Evolutionary conservation across 805 yeast genomes (phyloP), one percentile per base, ranked within the genome.

Genomic region (Cyberlindnera bimundalis): DNA sequence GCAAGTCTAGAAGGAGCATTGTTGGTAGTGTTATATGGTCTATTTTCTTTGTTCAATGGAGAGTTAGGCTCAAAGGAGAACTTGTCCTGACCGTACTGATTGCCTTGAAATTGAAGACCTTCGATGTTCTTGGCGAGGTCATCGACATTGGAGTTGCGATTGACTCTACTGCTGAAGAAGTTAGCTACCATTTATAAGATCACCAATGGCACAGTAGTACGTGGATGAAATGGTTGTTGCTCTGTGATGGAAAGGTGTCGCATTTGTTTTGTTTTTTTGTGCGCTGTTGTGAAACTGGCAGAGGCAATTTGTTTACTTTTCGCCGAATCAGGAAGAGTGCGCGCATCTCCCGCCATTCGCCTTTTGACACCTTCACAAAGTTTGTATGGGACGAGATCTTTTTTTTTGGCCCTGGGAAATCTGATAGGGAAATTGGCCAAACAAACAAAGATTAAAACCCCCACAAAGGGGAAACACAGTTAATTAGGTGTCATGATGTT

Each of bases 41-140:
- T 60, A 48, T 67, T 68, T 47, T 69, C 73, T 43, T 69, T 68
- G 52, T 67, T 73, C 46, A 59, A 59, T 11, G 56, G 58, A 4
- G 73, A 71, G 51, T 73, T 46, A 12, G 59, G 53, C 40, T 57
- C 61, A 19, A 57, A 57, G 20, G 52, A 51, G 45, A 57, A 57
- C 33, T 42, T 52, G 29, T 54, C 60, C 25, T 57, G 37, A n/a
- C n/a, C n/a, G n/a, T n/a, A n/a, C 35, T 34, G 18, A 35, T 25
- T 28, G 14, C 45, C 25, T 14, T 45, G 52, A 38, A 55, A 50
- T 36, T 58, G 58, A n/a, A 57, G 45, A 4, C 53, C 47, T 42
- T 54, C 59, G 45, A 57, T 48, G 46, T 55, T 52, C 46, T 47
- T 51, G 4, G 60, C 33, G 11, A 57, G 46, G 27, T 55, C 59